phyloP scores from a whole-genome alignment of 768 basidiomycete species.

The Butyriboletus loyo region DNA sequence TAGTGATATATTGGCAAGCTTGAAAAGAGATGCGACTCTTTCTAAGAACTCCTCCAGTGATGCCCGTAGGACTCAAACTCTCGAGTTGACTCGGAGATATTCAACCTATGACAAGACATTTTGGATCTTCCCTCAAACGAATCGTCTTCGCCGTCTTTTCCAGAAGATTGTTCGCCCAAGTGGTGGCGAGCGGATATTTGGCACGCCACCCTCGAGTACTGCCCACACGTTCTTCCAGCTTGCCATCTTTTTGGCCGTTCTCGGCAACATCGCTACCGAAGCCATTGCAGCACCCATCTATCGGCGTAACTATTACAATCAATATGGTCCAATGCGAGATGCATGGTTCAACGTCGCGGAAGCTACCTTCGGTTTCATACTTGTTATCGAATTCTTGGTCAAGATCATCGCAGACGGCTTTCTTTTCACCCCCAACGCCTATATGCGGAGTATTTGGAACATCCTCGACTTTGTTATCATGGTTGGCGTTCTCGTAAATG shows the following conservation, averaged over 20 bases:
- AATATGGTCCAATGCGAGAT: constrained; percentile 56
- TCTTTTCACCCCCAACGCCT: constrained; percentile 87
- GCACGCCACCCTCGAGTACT: constrained; percentile 61
- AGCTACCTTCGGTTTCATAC: constrained; percentile 60
- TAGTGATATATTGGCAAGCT: constrained; percentile 67
- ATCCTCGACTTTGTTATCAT: constrained; percentile 85
- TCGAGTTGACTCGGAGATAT: constrained; percentile 85
- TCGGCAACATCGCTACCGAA: constrained; percentile 81
- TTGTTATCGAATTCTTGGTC: constrained; percentile 82
- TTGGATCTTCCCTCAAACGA: constrained; percentile 85
- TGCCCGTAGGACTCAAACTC: constrained; percentile 63
- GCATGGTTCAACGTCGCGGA: constrained; percentile 91
- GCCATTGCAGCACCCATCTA: constrained; percentile 82
- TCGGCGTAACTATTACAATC: constrained; percentile 64
- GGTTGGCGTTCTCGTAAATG: constrained; percentile 69
- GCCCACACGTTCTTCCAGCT: constrained; percentile 74
- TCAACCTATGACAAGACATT: constrained; percentile 89
- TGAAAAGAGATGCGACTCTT: constrained; percentile 49
- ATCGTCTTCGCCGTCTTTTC: constrained; percentile 65
- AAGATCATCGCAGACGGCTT: constrained; percentile 93
- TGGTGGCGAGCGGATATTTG: constrained; percentile 84
- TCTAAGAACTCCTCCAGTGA: constrained; percentile 58
- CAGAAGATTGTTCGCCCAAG: constrained; percentile 83
- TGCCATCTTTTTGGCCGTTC: constrained; percentile 67
- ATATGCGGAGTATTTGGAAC: constrained; percentile 91